Percentiles rank a stretch among this genome's conserved stretches.
These are phyloP conservation scores for Hypoxylon sp. DNA, from an alignment of 2,329 filamentous ascomycete genomes.

Conservation along the genomic window DNA sequence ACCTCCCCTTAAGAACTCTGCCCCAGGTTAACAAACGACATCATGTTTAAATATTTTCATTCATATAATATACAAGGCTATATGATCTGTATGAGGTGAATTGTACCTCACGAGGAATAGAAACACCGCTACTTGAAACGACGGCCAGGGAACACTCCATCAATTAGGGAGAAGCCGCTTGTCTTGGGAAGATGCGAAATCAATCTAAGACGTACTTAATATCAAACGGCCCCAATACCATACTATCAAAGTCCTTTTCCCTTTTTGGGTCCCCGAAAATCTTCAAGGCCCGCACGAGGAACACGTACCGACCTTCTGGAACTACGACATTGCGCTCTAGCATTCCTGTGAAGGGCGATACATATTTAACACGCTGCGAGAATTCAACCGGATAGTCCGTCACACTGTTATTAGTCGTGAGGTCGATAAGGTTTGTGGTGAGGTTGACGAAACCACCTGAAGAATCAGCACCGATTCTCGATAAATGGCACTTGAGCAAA, in stretches of 20 bases:
- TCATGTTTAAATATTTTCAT: background rate
- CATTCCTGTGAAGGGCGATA: constrained; percentile 39
- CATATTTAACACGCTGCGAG: background rate
- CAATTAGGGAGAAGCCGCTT: background rate
- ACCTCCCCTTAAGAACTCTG: background rate
- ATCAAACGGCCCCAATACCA: constrained; percentile 47
- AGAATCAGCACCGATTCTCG: background rate
- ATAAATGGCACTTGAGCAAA: background rate
- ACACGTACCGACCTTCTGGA: constrained; percentile 50
- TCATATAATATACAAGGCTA: background rate
- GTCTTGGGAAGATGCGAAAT: background rate
- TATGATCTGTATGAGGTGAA: background rate
- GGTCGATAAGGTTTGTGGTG: background rate
- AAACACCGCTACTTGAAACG: background rate
- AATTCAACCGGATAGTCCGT: background rate
- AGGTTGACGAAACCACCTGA: background rate
- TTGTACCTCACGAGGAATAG: background rate
- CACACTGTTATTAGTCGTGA: constrained; percentile 1
- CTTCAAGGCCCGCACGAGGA: constrained; percentile 51
- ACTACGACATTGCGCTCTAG: constrained; percentile 49
- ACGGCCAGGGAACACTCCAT: background rate
- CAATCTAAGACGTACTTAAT: constrained; percentile 21
- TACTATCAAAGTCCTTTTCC: constrained; percentile 49
- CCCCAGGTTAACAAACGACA: background rate
- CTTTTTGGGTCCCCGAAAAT: constrained; percentile 50